phyloP scores from a whole-genome alignment of 805 yeast genomes.

The Nakazawaea wyomingensis region DNA sequence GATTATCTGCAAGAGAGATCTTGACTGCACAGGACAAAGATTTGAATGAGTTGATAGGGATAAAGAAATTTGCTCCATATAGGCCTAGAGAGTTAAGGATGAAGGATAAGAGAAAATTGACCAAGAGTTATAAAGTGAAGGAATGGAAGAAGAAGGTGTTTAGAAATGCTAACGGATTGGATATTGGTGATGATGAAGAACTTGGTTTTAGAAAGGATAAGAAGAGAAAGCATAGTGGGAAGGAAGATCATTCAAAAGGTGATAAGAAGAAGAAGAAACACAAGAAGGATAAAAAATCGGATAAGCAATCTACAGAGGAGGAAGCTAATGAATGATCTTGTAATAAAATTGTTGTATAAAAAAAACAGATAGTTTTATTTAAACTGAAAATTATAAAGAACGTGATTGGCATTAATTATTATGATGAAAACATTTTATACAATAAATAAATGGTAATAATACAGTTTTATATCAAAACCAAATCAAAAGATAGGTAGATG shows the following conservation, averaged over 20 bases:
- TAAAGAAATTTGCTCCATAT: conserved; percentile 92
- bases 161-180: conserved; percentile 49
- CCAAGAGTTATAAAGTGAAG: conserved; percentile 74
- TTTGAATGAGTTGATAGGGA: conserved; percentile 77
- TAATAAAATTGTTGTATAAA: too few species aligned
- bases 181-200: conserved; percentile 30
- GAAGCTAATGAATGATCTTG: not conserved
- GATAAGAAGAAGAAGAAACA: conserved; percentile 16
- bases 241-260: conserved; percentile 22
- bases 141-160: conserved; percentile 90
- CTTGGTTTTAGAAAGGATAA: conserved; percentile 19
- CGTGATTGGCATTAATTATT: too few species aligned
- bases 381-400: too few species aligned
- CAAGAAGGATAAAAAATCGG: conserved; percentile 9
- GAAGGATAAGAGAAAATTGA: conserved; percentile 79
- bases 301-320: too few species aligned
- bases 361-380: too few species aligned
- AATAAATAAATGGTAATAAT: too few species aligned
- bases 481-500: too few species aligned
- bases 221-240: conserved; percentile 24
- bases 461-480: too few species aligned
- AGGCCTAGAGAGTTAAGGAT: conserved; percentile 65
- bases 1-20: conserved; percentile 80
- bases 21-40: conserved; percentile 84
- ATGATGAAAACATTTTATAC: too few species aligned